A percentile compares a stretch with the other conserved stretches of the same genome.
Conservation (phyloP, 208 protist genomes). For the Trypanosomatidae sp. region DNA sequence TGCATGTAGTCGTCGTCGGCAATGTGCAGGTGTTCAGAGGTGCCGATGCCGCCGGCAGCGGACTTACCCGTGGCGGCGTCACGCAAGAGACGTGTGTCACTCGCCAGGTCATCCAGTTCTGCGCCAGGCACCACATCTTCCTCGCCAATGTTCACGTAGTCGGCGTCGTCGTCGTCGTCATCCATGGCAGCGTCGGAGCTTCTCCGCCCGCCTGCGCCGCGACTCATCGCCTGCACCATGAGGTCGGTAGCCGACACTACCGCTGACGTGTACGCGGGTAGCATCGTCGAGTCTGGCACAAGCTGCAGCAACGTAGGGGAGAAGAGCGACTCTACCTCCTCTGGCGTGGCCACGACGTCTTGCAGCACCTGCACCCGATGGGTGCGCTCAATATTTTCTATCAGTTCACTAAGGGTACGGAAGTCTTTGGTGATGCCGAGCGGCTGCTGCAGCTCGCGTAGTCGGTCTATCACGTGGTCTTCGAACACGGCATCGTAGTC, state of each 20-base stretch:
- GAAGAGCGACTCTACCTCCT: constrained; percentile 76
- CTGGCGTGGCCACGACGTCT: constrained; percentile 62
- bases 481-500: constrained; percentile 75
- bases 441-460: constrained; percentile 53
- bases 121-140: constrained; percentile 39
- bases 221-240: constrained; percentile 64
- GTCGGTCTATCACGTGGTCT: constrained; percentile 67
- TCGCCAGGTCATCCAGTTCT: constrained; percentile 58
- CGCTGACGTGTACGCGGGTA: constrained; percentile 65
- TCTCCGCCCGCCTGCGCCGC: constrained; percentile 14
- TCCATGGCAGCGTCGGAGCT: constrained; percentile 10
- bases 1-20: constrained; percentile 58
- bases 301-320: constrained; percentile 83
- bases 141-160: constrained; percentile 42
- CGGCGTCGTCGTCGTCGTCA: constrained; percentile 33
- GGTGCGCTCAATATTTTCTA: constrained; percentile 58
- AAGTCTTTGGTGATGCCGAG: constrained; percentile 67
- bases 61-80: constrained; percentile 14
- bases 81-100: constrained; percentile 36
- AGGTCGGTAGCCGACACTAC: constrained; percentile 67
- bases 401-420: constrained; percentile 74
- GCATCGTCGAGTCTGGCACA: constrained; percentile 76
- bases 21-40: constrained; percentile 14
- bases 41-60: neutral
- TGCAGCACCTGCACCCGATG: constrained; percentile 69